Conservation (phyloP, 306 rosid genomes). For the Astragalus glycyphyllos region DNA sequence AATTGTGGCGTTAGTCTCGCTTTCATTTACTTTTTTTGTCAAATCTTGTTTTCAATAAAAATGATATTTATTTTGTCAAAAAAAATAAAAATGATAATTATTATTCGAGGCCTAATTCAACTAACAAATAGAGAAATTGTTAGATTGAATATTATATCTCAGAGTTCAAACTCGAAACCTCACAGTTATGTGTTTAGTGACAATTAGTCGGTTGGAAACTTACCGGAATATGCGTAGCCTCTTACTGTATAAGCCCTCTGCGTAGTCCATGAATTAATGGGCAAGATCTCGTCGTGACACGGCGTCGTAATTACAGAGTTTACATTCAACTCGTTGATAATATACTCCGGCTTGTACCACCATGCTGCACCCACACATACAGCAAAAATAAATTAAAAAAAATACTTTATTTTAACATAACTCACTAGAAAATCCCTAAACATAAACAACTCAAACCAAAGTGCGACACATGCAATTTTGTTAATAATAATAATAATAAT, state of each 20-base stretch:
- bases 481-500: not conserved
- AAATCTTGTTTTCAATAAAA: not conserved
- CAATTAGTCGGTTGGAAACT: conserved; percentile 11
- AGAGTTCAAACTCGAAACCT: too few relatives aligned
- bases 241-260: conserved; percentile 66
- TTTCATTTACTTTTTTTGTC: not conserved
- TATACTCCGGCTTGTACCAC: conserved; percentile 91
- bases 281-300: conserved; percentile 78
- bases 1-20: not conserved
- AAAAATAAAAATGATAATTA: too few relatives aligned
- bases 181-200: too few relatives aligned
- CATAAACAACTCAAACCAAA: too few relatives aligned
- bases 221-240: conserved; percentile 93
- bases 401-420: too few relatives aligned
- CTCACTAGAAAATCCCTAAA: too few relatives aligned
- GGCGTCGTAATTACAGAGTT: conserved; percentile 93
- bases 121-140: too few relatives aligned
- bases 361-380: conserved; percentile 56
- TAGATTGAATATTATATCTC: too few relatives aligned
- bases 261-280: conserved; percentile 76
- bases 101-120: too few relatives aligned
- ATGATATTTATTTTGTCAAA: not conserved
- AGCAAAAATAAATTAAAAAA: not conserved
- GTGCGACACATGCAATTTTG: too few relatives aligned
- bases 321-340: conserved; percentile 82